phyloP scores from a whole-genome alignment of 2,329 filamentous ascomycete species.

The Drechslerella dactyloides region DNA sequence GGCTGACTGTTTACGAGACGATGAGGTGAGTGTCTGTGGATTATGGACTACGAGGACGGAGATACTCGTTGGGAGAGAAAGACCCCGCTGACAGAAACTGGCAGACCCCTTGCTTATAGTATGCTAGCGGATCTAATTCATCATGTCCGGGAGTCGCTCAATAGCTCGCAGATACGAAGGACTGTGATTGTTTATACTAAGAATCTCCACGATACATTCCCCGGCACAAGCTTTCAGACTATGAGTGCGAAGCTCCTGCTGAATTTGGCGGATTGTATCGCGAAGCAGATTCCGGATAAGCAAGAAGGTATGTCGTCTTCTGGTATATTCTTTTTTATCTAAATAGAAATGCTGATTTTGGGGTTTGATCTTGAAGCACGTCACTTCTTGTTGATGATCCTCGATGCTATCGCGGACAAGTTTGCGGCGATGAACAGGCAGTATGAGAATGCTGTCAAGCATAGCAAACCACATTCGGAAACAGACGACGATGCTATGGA shows the following conservation, averaged over 20 bases:
- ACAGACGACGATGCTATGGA: conserved; percentile 76
- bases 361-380: conserved; percentile 65
- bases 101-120: conserved; percentile 88
- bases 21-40: conserved; percentile 63
- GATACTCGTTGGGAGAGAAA: background rate
- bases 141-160: conserved; percentile 88
- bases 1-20: conserved; percentile 93
- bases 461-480: conserved; percentile 73
- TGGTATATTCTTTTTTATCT: background rate
- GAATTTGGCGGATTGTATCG: conserved; percentile 98
- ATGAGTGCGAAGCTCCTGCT: conserved; percentile 98
- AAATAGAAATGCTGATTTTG: conserved; percentile 16
- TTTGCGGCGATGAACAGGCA: conserved; percentile 98
- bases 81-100: conserved; percentile 13
- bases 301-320: conserved; percentile 64
- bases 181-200: conserved; percentile 97
- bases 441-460: conserved; percentile 91
- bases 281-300: conserved; percentile 83
- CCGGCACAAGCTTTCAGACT: conserved; percentile 97
- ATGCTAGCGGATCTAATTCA: conserved; percentile 99
- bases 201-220: conserved; percentile 93
- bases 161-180: conserved; percentile 87
- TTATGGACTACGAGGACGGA: background rate
- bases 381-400: conserved; percentile 93
- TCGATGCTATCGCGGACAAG: conserved; percentile 97